Percentiles rank a stretch among this genome's conserved stretches.
These are phyloP conservation scores for Ustilago esculenta DNA, from an alignment of 1,284 basidiomycete genomes.

Conservation along the genomic window DNA sequence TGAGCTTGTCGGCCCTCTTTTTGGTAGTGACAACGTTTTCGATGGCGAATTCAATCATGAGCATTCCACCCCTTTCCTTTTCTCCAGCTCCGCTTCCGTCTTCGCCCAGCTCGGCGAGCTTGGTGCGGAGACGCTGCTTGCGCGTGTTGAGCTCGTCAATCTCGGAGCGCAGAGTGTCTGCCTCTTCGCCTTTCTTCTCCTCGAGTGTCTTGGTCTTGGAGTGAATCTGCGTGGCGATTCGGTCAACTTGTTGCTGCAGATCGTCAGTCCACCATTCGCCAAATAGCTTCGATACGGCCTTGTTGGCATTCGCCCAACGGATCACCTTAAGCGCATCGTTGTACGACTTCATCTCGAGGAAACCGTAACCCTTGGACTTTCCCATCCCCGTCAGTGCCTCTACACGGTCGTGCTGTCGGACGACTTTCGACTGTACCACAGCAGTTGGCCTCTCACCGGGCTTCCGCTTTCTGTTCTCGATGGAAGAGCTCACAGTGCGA, in stretches of 20 bases:
- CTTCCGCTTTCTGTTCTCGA: conserved; percentile 65
- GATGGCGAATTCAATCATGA: conserved; percentile 65
- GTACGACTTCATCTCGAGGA: conserved; percentile 88
- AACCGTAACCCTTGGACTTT: conserved; percentile 91
- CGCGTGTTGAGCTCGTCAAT: conserved; percentile 44
- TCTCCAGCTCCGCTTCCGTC: conserved; percentile 15
- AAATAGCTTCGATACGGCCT: conserved; percentile 43
- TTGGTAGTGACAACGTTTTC: conserved; percentile 64
- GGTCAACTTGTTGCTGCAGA: conserved; percentile 41
- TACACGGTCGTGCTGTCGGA: conserved; percentile 84
- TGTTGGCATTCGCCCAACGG: conserved; percentile 92
- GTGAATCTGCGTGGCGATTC: conserved; percentile 45
- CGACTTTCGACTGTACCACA: conserved; percentile 85
- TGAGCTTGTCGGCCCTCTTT: conserved; percentile 49
- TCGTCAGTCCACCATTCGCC: conserved; percentile 60
- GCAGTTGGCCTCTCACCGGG: conserved; percentile 72
- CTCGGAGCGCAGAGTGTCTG: conserved; percentile 16
- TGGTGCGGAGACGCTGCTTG: conserved; percentile 47
- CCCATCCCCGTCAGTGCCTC: conserved; percentile 87
- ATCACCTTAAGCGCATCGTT: conserved; percentile 89
- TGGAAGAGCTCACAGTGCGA: conserved; percentile 33
- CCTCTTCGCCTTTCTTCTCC: conserved; percentile 27
- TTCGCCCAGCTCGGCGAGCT: conserved; percentile 49
- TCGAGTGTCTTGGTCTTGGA: conserved; percentile 29
- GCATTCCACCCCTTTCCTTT: conserved; percentile 60